Conservation (phyloP, 345 rosid species). For the Acer saccharum region DNA sequence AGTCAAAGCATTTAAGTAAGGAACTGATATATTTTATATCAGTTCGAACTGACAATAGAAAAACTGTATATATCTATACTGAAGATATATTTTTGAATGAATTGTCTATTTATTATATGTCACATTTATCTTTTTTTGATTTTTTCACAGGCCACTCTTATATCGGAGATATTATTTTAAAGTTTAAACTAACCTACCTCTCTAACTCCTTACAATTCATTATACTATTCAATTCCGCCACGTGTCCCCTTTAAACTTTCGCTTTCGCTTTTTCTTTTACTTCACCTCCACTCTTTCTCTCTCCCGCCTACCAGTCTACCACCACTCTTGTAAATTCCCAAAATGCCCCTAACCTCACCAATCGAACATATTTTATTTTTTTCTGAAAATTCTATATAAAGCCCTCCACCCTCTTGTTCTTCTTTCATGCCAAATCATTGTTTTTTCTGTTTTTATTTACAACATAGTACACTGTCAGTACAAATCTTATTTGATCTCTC, state of each 20-base stretch:
- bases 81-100: too few relatives aligned
- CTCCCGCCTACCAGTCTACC: neutral
- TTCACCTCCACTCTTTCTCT: slow-evolving; percentile 20
- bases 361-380: neutral
- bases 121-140: too few relatives aligned
- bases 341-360: neutral
- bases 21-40: too few relatives aligned
- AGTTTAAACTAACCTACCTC: too few relatives aligned
- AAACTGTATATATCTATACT: too few relatives aligned
- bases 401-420: neutral
- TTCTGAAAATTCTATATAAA: neutral
- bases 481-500: neutral
- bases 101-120: too few relatives aligned
- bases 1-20: too few relatives aligned
- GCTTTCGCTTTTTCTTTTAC: slow-evolving; percentile 22
- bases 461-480: neutral
- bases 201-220: neutral
- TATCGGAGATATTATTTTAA: too few relatives aligned
- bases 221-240: slow-evolving; percentile 1
- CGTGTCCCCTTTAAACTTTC: slow-evolving; percentile 12
- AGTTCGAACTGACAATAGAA: too few relatives aligned
- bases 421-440: slow-evolving; percentile 17
- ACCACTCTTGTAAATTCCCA: neutral
- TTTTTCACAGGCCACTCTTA: too few relatives aligned
- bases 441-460: neutral